Evolutionary conservation across 106 monocot genomes (phyloP).

Genomic region (Acorus gramineus): DNA sequence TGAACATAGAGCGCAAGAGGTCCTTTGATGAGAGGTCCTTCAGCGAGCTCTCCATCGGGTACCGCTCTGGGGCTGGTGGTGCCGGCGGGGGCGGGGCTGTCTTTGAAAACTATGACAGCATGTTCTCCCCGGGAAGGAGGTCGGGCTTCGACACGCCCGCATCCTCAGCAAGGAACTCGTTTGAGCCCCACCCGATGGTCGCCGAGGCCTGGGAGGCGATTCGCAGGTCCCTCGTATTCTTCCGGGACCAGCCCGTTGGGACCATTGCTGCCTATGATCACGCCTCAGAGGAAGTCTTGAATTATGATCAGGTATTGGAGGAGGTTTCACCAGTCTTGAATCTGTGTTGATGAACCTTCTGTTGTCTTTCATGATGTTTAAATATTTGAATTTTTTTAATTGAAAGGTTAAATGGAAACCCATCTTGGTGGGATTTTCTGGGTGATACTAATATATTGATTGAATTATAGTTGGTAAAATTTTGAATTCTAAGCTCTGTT

Average conservation of each 20-base stretch:
- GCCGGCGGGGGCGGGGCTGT: slow-evolving; percentile 14
- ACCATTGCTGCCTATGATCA: slow-evolving; percentile 79
- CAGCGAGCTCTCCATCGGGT: slow-evolving; percentile 40
- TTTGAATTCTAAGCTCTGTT: too few species aligned
- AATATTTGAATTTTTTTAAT: too few species aligned
- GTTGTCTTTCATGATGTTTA: too few species aligned
- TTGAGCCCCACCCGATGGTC: slow-evolving; percentile 78
- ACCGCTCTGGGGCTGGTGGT: too few species aligned
- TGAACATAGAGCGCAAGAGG: slow-evolving; percentile 66
- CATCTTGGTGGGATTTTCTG: too few species aligned
- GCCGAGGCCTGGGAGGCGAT: slow-evolving; percentile 78
- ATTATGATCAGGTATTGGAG: slow-evolving; percentile 76
- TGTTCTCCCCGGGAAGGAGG: slow-evolving; percentile 38
- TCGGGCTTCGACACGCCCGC: slow-evolving; percentile 50
- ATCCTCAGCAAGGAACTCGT: slow-evolving; percentile 26
- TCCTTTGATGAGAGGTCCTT: slow-evolving; percentile 87
- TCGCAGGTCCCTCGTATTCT: slow-evolving; percentile 58
- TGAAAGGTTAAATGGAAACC: too few species aligned
- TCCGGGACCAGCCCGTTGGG: slow-evolving; percentile 59
- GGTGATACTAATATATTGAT: too few species aligned
- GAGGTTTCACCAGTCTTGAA: too few species aligned
- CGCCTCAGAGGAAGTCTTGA: slow-evolving; percentile 70
- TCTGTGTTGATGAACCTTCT: too few species aligned
- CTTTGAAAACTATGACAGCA: slow-evolving; percentile 30
- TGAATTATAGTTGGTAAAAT: too few species aligned